Evolutionary conservation across 352 stramenopile species (phyloP), one percentile per base, ranked within the genome.

Genomic region (Blastocystis sp.): DNA sequence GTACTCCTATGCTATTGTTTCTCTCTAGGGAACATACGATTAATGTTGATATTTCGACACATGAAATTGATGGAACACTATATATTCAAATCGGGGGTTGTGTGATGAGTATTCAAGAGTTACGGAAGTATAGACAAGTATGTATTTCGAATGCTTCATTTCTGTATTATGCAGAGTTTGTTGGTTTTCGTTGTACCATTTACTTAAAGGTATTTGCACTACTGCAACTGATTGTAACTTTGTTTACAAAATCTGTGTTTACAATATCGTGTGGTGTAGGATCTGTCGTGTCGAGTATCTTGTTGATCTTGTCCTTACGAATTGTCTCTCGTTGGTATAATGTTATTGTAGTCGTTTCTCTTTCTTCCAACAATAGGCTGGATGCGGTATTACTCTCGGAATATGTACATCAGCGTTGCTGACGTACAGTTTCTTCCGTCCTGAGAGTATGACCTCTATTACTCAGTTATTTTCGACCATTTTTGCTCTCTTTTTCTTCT

Each of bases 21-120:
- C 54, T 54, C 4, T 56, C 3, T 55, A 78, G 66, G 37, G 34
- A 56, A 54, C 11, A 8, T 53, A 20, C 43, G 30, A 1, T 34
- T 34, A 20, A 20, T n/a, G 34, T 78, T 55, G 18, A 41, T 30
- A 53, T 81, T 7, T 16, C n/a, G 4, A 26, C 65, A 24, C 47
- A 81, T 26, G 37, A 62, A 8, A 45, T 81, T 7, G 70, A 54
- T 20, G 30, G 34, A 6, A 81, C n/a, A 11, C 43, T 53, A 7
- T 81, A 62, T 39, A 30, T 81, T 26, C 45, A 63, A 26, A 81
- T 81, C 41, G 45, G 39, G n/a, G 70, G 45, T 13, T 30, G 47
- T 63, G 16, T 81, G n/a, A 62, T 81, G 8, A 64, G 50, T n/a
- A 20, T 81, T 3, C n/a, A 63, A 20, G 70, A 81, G n/a, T 63